Evolutionary conservation across 371 early-diverging fungal genomes (phyloP).

Genomic region (Actinomortierella ambigua): DNA sequence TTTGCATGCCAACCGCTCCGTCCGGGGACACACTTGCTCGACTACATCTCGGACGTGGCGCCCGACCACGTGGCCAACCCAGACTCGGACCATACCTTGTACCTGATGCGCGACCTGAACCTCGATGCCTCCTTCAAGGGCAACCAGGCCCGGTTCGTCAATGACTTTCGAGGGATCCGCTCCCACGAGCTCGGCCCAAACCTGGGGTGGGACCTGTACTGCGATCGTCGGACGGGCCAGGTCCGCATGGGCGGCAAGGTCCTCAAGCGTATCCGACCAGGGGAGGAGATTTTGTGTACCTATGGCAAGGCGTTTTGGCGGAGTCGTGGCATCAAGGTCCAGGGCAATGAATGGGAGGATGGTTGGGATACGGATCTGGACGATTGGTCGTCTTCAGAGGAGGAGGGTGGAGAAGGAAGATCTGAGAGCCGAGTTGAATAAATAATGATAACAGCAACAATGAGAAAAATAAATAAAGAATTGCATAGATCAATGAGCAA

Average conservation of each 20-base stretch:
- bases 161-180: constrained; percentile 34
- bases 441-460: too few relatives aligned
- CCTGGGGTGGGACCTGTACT: constrained; percentile 37
- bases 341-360: constrained; percentile 42
- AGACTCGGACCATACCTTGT: constrained; percentile 41
- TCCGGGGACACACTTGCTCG: constrained; percentile 30
- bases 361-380: constrained; percentile 43
- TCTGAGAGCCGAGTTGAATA: too few relatives aligned
- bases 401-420: too few relatives aligned
- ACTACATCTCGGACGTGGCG: constrained; percentile 37
- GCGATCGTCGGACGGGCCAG: constrained; percentile 31
- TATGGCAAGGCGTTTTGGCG: constrained; percentile 44
- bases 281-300: constrained; percentile 38
- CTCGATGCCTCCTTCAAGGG: constrained; percentile 38
- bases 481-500: too few relatives aligned
- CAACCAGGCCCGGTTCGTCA: constrained; percentile 43
- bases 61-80: constrained; percentile 35
- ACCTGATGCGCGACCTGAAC: constrained; percentile 35
- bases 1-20: constrained; percentile 28
- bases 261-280: constrained; percentile 24
- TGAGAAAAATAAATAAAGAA: too few relatives aligned
- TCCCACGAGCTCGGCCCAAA: constrained; percentile 35
- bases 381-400: constrained; percentile 7
- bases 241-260: constrained; percentile 45
- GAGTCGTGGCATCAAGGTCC: constrained; percentile 17